Evolutionary conservation across 2,329 filamentous ascomycete species (phyloP).

Genomic region (Microdochium paspali): DNA sequence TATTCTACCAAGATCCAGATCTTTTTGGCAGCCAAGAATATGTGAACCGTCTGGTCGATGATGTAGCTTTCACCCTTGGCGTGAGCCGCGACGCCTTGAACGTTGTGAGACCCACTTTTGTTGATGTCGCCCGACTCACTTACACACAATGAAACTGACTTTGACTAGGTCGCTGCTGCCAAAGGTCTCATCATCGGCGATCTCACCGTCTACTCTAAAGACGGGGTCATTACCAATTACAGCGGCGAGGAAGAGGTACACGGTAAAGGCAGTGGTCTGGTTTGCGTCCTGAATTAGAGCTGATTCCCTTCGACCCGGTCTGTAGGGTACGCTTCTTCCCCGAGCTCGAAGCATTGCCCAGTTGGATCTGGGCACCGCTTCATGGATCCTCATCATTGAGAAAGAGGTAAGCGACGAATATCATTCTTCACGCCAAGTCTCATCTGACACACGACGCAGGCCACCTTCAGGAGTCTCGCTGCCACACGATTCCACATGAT

Average conservation of each 20-base stretch:
- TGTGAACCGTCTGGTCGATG: slow-evolving; percentile 66
- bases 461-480: slow-evolving; percentile 63
- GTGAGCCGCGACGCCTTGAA: slow-evolving; percentile 57
- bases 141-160: neutral
- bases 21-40: slow-evolving; percentile 60
- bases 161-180: slow-evolving; percentile 53
- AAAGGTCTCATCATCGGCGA: slow-evolving; percentile 63
- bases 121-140: neutral
- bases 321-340: slow-evolving; percentile 57
- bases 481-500: slow-evolving; percentile 43
- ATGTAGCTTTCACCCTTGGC: slow-evolving; percentile 61
- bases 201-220: slow-evolving; percentile 27
- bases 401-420: slow-evolving; percentile 54
- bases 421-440: neutral
- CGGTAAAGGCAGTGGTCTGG: neutral
- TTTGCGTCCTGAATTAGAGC: too few relatives aligned
- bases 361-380: slow-evolving; percentile 36
- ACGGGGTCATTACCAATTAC: slow-evolving; percentile 17
- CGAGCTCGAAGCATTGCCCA: slow-evolving; percentile 34
- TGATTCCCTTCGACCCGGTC: too few relatives aligned
- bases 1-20: slow-evolving; percentile 69
- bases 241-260: slow-evolving; percentile 19
- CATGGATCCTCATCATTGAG: slow-evolving; percentile 67
- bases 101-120: slow-evolving; percentile 42
- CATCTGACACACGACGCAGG: slow-evolving; percentile 32